Evolutionary conservation across 257 asterid species (phyloP).

Genomic region (Fraxinus anomala): DNA sequence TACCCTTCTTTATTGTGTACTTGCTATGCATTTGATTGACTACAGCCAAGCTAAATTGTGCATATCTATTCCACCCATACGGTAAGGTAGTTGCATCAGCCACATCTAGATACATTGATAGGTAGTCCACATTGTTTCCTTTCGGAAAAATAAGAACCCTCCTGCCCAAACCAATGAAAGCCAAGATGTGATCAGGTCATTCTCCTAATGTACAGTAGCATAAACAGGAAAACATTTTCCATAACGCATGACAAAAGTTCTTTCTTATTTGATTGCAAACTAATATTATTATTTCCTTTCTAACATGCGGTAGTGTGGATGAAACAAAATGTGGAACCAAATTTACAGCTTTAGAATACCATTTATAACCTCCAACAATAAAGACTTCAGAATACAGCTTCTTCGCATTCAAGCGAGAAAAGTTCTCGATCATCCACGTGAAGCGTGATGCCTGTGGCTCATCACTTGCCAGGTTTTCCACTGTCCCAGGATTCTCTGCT

Average conservation of each 20-base stretch:
- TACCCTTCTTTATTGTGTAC: not conserved
- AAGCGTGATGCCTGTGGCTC: not conserved
- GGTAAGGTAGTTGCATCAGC: not conserved
- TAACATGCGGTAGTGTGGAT: not conserved
- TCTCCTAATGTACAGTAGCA: not conserved
- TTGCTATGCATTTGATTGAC: not conserved
- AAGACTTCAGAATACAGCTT: not conserved
- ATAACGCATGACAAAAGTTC: not conserved
- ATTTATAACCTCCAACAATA: not conserved
- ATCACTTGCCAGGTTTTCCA: not conserved
- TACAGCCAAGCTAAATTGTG: not conserved
- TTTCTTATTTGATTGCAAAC: not conserved
- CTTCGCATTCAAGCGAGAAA: not conserved
- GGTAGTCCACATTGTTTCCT: not conserved
- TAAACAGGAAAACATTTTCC: slow-evolving; percentile 1
- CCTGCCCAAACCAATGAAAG: not conserved
- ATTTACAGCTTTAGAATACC: not conserved
- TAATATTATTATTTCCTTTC: not conserved
- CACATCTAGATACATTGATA: not conserved
- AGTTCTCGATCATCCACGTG: not conserved
- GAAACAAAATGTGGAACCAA: not conserved
- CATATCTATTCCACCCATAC: not conserved
- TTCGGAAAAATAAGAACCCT: not conserved
- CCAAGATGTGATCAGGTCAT: not conserved
- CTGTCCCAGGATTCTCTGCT: slow-evolving; percentile 43